Conservation (phyloP, 2,329 filamentous ascomycete species). For the Aspergillus sp. region DNA sequence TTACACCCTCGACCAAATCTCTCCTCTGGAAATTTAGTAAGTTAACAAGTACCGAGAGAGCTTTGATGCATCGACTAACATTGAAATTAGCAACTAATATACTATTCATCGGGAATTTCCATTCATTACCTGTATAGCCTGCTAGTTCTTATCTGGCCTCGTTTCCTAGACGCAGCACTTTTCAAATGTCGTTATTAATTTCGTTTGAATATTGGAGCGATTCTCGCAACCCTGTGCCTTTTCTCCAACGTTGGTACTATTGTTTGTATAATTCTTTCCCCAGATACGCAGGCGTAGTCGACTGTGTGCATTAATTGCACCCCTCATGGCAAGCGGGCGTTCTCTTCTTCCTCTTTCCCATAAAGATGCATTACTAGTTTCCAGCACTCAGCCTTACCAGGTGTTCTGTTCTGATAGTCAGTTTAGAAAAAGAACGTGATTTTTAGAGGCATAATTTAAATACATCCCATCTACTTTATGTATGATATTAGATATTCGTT, state of each 20-base stretch:
- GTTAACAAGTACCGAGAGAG: constrained; percentile 15
- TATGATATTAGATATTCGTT: background rate
- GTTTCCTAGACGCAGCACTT: background rate
- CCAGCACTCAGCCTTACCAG: background rate
- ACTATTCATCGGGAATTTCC: background rate
- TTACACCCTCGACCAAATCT: constrained; percentile 93
- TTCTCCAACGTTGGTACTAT: background rate
- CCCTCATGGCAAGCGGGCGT: constrained; percentile 16
- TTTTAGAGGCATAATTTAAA: background rate
- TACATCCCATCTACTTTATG: background rate
- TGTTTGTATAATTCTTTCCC: constrained; percentile 1
- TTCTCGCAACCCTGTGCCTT: background rate
- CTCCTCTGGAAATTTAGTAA: constrained; percentile 89
- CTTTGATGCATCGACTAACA: constrained; percentile 17
- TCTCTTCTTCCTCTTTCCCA: background rate
- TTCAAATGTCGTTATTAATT: background rate
- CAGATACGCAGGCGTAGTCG: constrained; percentile 5
- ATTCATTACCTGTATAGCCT: constrained; percentile 3
- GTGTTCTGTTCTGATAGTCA: background rate
- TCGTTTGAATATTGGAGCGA: background rate
- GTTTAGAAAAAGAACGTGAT: background rate
- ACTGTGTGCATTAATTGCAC: constrained; percentile 1
- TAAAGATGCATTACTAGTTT: background rate
- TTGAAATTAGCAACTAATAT: constrained; percentile 28
- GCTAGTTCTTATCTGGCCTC: background rate